Evolutionary conservation across 1,284 basidiomycete species (phyloP).

Genomic region (Vanrija pseudolonga): DNA sequence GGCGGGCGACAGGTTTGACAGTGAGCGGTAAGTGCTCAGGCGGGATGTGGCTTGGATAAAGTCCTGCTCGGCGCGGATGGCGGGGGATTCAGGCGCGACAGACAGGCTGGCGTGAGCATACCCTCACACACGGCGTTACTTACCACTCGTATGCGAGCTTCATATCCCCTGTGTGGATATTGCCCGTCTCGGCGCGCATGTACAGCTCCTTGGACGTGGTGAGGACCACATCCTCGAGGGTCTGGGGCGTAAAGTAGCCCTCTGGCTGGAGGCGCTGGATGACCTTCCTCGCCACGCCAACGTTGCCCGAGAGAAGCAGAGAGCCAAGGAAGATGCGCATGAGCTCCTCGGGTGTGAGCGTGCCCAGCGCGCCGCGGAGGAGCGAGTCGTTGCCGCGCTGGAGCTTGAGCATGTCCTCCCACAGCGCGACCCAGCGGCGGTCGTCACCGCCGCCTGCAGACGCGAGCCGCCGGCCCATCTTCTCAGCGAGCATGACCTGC

Average conservation of each 20-base stretch:
- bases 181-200: slow-evolving; percentile 85
- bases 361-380: slow-evolving; percentile 70
- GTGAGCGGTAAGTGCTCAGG: slow-evolving; percentile 66
- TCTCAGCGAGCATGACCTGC: slow-evolving; percentile 79
- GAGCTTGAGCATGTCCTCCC: slow-evolving; percentile 84
- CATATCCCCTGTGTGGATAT: slow-evolving; percentile 89
- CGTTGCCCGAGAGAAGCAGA: slow-evolving; percentile 73
- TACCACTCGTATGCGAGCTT: slow-evolving; percentile 92
- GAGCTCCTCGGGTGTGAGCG: slow-evolving; percentile 66
- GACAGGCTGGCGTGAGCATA: slow-evolving; percentile 57
- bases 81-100: slow-evolving; percentile 64
- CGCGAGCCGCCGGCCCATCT: slow-evolving; percentile 70
- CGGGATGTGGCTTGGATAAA: slow-evolving; percentile 84
- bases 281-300: slow-evolving; percentile 68
- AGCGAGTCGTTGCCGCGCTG: slow-evolving; percentile 58
- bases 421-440: slow-evolving; percentile 76
- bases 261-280: slow-evolving; percentile 58
- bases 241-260: slow-evolving; percentile 55
- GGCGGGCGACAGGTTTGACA: slow-evolving; percentile 71
- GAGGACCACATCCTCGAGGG: slow-evolving; percentile 73
- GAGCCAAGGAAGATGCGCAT: slow-evolving; percentile 76
- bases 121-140: slow-evolving; percentile 22
- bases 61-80: slow-evolving; percentile 67
- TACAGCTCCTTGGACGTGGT: slow-evolving; percentile 80
- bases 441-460: slow-evolving; percentile 45